These are phyloP conservation scores for Candida chauliodis DNA, from an alignment of 805 yeast species.

Conservation along the genomic window DNA sequence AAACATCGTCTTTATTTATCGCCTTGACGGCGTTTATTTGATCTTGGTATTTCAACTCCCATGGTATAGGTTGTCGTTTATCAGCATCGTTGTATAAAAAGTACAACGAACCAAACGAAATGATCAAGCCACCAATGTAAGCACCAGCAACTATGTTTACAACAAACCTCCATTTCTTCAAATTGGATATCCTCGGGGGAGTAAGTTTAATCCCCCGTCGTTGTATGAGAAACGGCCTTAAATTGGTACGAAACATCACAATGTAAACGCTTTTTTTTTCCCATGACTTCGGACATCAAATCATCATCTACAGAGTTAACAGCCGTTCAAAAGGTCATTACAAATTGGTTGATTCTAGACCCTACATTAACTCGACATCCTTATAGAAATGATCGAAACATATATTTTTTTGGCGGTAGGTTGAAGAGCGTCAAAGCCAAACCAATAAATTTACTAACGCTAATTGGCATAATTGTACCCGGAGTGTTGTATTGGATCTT, in stretches of 20 bases:
- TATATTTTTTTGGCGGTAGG: conserved; percentile 67
- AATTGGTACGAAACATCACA: conserved; percentile 1
- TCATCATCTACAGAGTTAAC: conserved; percentile 5
- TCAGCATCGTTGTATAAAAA: conserved; percentile 39
- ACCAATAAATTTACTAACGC: conserved; percentile 39
- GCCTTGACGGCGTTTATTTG: conserved; percentile 39
- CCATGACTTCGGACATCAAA: background rate
- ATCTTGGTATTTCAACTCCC: conserved; percentile 29
- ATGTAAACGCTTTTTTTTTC: background rate
- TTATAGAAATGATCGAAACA: conserved; percentile 41
- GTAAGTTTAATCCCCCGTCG: conserved; percentile 2
- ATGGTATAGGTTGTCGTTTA: conserved; percentile 37
- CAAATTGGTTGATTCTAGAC: conserved; percentile 28
- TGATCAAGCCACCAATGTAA: conserved; percentile 38
- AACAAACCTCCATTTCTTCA: conserved; percentile 8
- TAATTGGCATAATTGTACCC: conserved; percentile 36
- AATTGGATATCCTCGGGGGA: background rate
- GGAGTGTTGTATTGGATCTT: conserved; percentile 49
- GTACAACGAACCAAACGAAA: conserved; percentile 36
- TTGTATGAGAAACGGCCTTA: background rate
- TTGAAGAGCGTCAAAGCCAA: conserved; percentile 40
- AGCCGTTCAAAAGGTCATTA: conserved; percentile 15
- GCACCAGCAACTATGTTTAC: conserved; percentile 41
- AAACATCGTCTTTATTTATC: conserved; percentile 41
- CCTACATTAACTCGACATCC: conserved; percentile 23